A percentile compares a stretch with the other conserved stretches of the same genome.
Conservation (phyloP, 805 yeast genomes). For the Saturnispora halmiae region DNA sequence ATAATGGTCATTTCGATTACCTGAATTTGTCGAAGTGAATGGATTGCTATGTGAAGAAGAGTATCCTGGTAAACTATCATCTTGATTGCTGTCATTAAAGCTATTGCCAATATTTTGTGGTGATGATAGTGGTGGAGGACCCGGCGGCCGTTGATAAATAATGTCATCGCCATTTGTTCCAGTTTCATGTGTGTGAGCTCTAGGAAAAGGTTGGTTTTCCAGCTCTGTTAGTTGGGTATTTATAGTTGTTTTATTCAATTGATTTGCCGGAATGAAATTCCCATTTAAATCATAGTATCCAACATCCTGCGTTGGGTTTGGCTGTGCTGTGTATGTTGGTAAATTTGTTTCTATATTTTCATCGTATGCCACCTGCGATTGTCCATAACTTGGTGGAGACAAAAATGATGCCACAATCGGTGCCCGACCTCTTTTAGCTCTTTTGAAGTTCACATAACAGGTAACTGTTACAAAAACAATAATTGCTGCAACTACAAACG, state of each 20-base stretch:
- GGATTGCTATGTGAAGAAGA: no score
- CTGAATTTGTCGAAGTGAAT: no score
- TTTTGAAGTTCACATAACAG: slow-evolving; percentile 43
- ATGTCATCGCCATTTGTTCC: background rate
- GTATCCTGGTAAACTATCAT: no score
- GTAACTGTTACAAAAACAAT: slow-evolving; percentile 41
- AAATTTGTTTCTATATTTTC: slow-evolving; percentile 32
- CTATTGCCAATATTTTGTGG: no score
- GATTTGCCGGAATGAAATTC: slow-evolving; percentile 28
- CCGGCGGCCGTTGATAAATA: slow-evolving; percentile 6
- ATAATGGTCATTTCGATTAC: no score
- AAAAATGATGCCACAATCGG: slow-evolving; percentile 54
- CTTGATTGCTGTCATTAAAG: no score
- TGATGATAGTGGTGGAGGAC: background rate
- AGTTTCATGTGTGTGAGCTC: slow-evolving; percentile 1
- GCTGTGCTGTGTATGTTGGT: slow-evolving; percentile 58
- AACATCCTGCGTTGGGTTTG: slow-evolving; percentile 60
- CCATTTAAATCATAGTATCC: slow-evolving; percentile 70
- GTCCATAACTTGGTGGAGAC: slow-evolving; percentile 63
- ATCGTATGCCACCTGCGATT: slow-evolving; percentile 44
- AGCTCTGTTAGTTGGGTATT: background rate
- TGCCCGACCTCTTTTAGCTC: slow-evolving; percentile 41
- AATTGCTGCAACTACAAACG: slow-evolving; percentile 43
- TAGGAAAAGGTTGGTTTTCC: background rate
- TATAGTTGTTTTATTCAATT: background rate